Percentiles rank a stretch among this genome's conserved stretches.
These are phyloP conservation scores for Isatis tinctoria DNA, from an alignment of 345 rosid species.

Conservation along the genomic window DNA sequence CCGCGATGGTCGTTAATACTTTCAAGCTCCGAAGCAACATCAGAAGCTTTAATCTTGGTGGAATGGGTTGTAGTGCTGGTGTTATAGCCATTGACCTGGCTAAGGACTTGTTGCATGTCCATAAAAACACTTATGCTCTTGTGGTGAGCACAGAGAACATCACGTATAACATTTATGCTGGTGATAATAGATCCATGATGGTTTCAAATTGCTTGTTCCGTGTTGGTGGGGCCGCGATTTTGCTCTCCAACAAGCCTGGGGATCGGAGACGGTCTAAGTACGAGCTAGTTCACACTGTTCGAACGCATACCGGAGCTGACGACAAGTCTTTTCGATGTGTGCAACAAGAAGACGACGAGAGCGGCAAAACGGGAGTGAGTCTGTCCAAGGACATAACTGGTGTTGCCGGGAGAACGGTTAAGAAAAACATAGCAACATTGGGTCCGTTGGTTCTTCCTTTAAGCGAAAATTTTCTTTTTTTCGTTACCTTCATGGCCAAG, in stretches of 20 bases:
- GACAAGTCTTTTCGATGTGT: conserved; percentile 67
- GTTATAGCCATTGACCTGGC: conserved; percentile 64
- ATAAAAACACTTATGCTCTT: conserved; percentile 64
- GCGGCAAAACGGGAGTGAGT: conserved; percentile 57
- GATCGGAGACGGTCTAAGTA: conserved; percentile 61
- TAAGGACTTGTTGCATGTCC: conserved; percentile 58
- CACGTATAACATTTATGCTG: conserved; percentile 61
- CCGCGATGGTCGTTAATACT: conserved; percentile 63
- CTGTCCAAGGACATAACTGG: conserved; percentile 59
- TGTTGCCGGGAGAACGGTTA: conserved; percentile 64
- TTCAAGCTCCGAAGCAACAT: conserved; percentile 60
- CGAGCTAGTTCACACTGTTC: conserved; percentile 56
- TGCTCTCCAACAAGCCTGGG: conserved; percentile 52
- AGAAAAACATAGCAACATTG: conserved; percentile 62
- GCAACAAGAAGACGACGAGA: conserved; percentile 63
- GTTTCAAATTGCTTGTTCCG: conserved; percentile 70
- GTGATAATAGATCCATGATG: conserved; percentile 70
- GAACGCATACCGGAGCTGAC: conserved; percentile 69
- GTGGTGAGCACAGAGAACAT: conserved; percentile 78
- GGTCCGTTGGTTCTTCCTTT: conserved; percentile 84
- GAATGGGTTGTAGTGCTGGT: conserved; percentile 90
- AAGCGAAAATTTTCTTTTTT: conserved; percentile 71
- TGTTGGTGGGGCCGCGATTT: conserved; percentile 58
- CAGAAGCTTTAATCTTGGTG: conserved; percentile 59
- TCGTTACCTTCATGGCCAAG: conserved; percentile 51